These are phyloP conservation scores for Theobroma grandiflorum DNA, from an alignment of 441 rosid genomes.

Conservation along the genomic window DNA sequence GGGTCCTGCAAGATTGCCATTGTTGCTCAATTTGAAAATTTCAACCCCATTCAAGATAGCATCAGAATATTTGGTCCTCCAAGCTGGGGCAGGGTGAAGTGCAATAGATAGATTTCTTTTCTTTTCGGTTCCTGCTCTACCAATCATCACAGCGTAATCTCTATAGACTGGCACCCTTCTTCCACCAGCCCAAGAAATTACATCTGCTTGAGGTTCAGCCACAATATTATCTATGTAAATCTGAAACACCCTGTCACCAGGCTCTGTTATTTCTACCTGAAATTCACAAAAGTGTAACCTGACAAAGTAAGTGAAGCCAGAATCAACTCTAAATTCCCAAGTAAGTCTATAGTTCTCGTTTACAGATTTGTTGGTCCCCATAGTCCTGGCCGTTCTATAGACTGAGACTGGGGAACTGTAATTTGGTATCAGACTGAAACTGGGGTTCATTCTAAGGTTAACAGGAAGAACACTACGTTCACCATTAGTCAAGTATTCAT, in stretches of 20 bases:
- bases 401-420: constrained; percentile 50
- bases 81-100: constrained; percentile 12
- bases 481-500: neutral
- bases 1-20: constrained; percentile 28
- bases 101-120: constrained; percentile 34
- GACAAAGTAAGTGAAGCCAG: constrained; percentile 44
- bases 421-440: constrained; percentile 27
- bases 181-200: constrained; percentile 39
- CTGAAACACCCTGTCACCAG: constrained; percentile 32
- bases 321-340: constrained; percentile 49
- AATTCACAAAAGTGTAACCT: constrained; percentile 61
- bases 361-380: constrained; percentile 16
- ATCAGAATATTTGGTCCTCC: neutral
- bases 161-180: constrained; percentile 33
- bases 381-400: constrained; percentile 36
- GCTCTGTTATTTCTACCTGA: neutral
- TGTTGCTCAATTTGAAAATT: constrained; percentile 36
- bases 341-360: constrained; percentile 43
- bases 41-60: constrained; percentile 47
- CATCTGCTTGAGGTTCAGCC: constrained; percentile 28
- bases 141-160: constrained; percentile 34
- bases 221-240: constrained; percentile 28
- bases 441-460: constrained; percentile 6
- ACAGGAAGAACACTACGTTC: neutral
- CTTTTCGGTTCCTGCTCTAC: neutral